phyloP scores from a whole-genome alignment of 148 eudicot species.

The Rhododendron griersonianum region DNA sequence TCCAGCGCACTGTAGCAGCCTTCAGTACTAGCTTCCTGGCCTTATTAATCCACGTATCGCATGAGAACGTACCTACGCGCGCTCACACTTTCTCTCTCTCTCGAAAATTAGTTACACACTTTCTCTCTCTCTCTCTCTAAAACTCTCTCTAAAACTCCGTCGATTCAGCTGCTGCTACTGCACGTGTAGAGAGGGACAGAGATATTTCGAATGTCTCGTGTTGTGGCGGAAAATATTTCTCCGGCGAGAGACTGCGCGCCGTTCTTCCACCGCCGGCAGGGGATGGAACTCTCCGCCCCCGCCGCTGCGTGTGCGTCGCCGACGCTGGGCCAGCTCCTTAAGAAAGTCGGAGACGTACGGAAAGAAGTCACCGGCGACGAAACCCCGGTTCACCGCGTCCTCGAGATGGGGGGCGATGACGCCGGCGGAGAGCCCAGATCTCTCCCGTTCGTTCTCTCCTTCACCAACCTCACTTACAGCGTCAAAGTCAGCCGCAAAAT shows the following conservation, averaged over 20 bases:
- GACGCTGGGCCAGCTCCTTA: slow-evolving; percentile 64
- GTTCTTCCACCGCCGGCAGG: slow-evolving; percentile 15
- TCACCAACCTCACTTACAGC: slow-evolving; percentile 39
- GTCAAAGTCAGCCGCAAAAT: slow-evolving; percentile 36
- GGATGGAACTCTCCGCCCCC: slow-evolving; percentile 14
- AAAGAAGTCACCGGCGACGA: slow-evolving; percentile 62
- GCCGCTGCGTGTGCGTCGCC: slow-evolving; percentile 22
- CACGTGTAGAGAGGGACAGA: background rate
- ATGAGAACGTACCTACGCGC: background rate
- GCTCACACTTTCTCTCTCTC: background rate
- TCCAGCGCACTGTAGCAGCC: background rate
- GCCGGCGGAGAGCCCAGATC: slow-evolving; percentile 35
- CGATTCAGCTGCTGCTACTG: background rate
- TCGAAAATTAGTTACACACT: background rate
- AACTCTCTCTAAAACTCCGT: background rate
- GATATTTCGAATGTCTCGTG: slow-evolving; percentile 28
- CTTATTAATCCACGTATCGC: background rate
- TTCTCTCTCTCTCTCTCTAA: no score
- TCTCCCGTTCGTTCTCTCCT: slow-evolving; percentile 49
- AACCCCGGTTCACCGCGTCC: slow-evolving; percentile 62
- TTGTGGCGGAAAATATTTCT: slow-evolving; percentile 26
- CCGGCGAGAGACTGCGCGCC: slow-evolving; percentile 9
- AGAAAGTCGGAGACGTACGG: slow-evolving; percentile 62
- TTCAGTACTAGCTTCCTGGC: background rate
- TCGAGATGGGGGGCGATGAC: slow-evolving; percentile 28